These are phyloP conservation scores for Sphaceloma murrayae DNA, from an alignment of 2,329 filamentous ascomycete genomes.

Conservation along the genomic window DNA sequence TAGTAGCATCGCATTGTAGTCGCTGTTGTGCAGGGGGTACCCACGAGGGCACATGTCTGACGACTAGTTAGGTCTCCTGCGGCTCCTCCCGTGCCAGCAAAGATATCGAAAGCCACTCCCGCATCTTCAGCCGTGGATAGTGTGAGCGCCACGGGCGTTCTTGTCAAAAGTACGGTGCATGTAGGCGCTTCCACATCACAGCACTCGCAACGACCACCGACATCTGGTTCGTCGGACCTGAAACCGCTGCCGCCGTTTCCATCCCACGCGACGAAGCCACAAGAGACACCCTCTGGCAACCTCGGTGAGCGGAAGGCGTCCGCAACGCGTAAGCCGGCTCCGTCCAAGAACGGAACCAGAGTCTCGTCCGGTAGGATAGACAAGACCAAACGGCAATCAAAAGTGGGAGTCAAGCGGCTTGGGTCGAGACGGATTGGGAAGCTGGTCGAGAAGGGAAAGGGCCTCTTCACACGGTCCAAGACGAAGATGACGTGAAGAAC, in stretches of 20 bases:
- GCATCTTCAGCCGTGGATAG: neutral
- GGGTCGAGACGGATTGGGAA: constrained; percentile 7
- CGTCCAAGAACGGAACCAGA: neutral
- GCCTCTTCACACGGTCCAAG: constrained; percentile 1
- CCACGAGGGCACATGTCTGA: neutral
- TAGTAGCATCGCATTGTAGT: too few relatives aligned
- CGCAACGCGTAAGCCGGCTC: neutral
- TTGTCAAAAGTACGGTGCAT: neutral
- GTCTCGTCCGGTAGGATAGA: constrained; percentile 2
- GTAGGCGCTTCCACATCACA: neutral
- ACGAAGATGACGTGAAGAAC: neutral
- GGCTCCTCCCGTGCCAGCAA: neutral
- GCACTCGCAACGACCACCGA: neutral
- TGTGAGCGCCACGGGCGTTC: neutral
- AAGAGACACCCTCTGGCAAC: too few relatives aligned
- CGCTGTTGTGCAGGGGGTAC: neutral
- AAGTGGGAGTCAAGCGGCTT: neutral
- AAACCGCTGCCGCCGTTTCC: neutral
- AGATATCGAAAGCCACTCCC: constrained; percentile 3
- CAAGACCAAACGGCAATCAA: neutral
- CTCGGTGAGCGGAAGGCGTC: neutral
- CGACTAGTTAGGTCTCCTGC: constrained; percentile 3
- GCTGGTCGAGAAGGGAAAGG: constrained; percentile 4
- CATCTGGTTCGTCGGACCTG: neutral
- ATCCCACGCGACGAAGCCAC: neutral